phyloP scores from a whole-genome alignment of 2,329 filamentous ascomycete species.

The Trichoderma sp. region DNA sequence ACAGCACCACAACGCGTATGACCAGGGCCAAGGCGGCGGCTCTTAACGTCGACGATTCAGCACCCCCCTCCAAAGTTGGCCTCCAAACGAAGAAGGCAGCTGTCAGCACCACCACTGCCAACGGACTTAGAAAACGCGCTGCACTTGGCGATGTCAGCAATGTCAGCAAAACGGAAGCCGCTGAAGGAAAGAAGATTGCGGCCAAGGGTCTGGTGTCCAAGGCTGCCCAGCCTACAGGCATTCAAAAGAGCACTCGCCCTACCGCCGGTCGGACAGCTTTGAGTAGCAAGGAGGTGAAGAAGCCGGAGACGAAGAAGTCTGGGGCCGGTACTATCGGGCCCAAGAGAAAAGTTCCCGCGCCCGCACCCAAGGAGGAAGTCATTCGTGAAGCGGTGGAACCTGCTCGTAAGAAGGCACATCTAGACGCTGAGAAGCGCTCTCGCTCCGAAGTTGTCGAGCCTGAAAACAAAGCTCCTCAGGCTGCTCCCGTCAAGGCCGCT shows the following conservation, averaged over 20 bases:
- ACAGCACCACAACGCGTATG: constrained; percentile 73
- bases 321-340: constrained; percentile 65
- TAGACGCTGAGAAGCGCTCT: constrained; percentile 50
- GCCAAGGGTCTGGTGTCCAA: constrained; percentile 73
- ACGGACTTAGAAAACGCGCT: constrained; percentile 65
- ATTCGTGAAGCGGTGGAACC: constrained; percentile 64
- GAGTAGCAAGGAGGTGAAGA: constrained; percentile 66
- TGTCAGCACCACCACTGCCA: constrained; percentile 46
- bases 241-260: constrained; percentile 67
- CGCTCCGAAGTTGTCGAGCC: constrained; percentile 33
- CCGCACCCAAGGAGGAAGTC: constrained; percentile 58
- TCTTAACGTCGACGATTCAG: constrained; percentile 60
- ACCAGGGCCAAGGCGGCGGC: constrained; percentile 90
- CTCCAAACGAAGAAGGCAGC: constrained; percentile 68
- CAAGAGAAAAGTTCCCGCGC: constrained; percentile 64
- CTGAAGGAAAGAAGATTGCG: constrained; percentile 71
- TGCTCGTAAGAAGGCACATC: constrained; percentile 60
- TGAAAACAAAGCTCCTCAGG: background rate
- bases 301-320: constrained; percentile 63
- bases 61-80: constrained; percentile 57
- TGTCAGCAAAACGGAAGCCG: constrained; percentile 71
- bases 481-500: background rate
- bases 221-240: constrained; percentile 72
- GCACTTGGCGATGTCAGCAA: constrained; percentile 96
- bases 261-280: constrained; percentile 60